Base-by-base conservation (phyloP, 2,329 filamentous ascomycete species). In the Cladophialophora bantiana region DNA sequence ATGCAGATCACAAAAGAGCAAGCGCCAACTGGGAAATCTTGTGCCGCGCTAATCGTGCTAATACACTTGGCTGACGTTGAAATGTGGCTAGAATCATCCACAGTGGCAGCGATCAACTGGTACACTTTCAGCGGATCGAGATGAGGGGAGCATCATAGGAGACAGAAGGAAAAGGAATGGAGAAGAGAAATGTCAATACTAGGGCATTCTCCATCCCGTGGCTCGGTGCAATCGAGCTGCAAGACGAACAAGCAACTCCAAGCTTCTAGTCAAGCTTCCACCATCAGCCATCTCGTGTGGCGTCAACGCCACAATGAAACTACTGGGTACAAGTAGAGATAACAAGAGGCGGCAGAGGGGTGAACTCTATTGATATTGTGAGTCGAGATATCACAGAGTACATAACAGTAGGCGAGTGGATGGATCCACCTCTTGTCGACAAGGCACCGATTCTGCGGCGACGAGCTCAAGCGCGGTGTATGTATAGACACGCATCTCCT, bases 381-480 rank as follows among this genome's bases (percentile, higher is more conserved):
- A 62, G 60, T 36, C n/a, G 52, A 55, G 60, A 62, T 12, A 31
- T 48, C 34, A 61, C 32, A 20, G 31, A 48, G 15, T 65, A 42
- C 62, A 59, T 55, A 48, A 56, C 0, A 61, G 10, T 38, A 7
- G 52, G 34, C 60, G 63, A 61, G 62, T 58, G 62, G 61, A 69
- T 54, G 31, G 9, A 53, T 63, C 61, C 42, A 45, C 50, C 35
- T 54, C 56, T 12, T 26, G 40, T 32, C 18, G 18, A 9, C n/a
- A 45, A 50, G 18, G 31, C 31, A 20, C 35, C 52, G 12, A 57
- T 45, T 13, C 42, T 38, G 52, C 55, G 63, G 59, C 54, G 63
- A 66, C 62, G 67, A 71, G 67, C 69, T 71, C 69, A 59, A 69
- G 60, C 69, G 69, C 60, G 32, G 50, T 50, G 59, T 53, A 58